Percentiles rank a stretch among this genome's conserved stretches.
These are phyloP conservation scores for Amylostereum areolatum DNA, from an alignment of 1,284 basidiomycete genomes.

Conservation along the genomic window DNA sequence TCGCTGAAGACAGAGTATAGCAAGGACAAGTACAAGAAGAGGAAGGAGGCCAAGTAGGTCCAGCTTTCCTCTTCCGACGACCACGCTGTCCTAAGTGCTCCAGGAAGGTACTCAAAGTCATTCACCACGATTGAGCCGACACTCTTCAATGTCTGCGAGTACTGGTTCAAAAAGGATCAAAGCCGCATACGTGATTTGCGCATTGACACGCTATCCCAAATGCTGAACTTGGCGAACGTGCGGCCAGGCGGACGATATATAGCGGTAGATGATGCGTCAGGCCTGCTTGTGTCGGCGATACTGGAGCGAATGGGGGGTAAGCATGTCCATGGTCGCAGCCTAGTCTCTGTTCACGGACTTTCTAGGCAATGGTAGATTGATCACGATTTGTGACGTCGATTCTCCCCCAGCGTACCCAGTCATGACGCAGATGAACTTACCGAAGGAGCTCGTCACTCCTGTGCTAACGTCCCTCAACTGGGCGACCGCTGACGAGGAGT, in stretches of 20 bases:
- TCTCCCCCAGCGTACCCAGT: conserved; percentile 91
- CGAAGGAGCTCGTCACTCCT: conserved; percentile 46
- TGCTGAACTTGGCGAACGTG: conserved; percentile 80
- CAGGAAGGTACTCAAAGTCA: conserved; percentile 74
- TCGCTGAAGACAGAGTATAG: conserved; percentile 92
- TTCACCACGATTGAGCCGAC: conserved; percentile 91
- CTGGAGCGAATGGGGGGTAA: conserved; percentile 83
- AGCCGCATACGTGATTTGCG: conserved; percentile 81
- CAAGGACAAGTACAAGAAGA: conserved; percentile 93
- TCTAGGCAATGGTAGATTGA: conserved; percentile 71
- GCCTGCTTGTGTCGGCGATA: conserved; percentile 81
- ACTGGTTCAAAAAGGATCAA: conserved; percentile 83
- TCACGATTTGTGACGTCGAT: conserved; percentile 88
- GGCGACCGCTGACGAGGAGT: conserved; percentile 82
- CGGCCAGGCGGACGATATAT: conserved; percentile 84
- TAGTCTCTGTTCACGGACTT: not conserved
- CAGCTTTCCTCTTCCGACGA: not conserved
- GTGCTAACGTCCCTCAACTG: conserved; percentile 79
- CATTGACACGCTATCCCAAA: conserved; percentile 84
- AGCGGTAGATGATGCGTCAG: conserved; percentile 89
- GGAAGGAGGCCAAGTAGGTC: conserved; percentile 89
- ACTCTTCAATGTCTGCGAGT: conserved; percentile 82
- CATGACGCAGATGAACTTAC: conserved; percentile 83
- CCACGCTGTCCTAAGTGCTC: conserved; percentile 6
- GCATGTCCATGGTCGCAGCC: conserved; percentile 11